Percentiles rank a stretch among this genome's conserved stretches.
phyloP scores from a whole-genome alignment of 352 stramenopile genomes.

The Phytophthora meadii region DNA sequence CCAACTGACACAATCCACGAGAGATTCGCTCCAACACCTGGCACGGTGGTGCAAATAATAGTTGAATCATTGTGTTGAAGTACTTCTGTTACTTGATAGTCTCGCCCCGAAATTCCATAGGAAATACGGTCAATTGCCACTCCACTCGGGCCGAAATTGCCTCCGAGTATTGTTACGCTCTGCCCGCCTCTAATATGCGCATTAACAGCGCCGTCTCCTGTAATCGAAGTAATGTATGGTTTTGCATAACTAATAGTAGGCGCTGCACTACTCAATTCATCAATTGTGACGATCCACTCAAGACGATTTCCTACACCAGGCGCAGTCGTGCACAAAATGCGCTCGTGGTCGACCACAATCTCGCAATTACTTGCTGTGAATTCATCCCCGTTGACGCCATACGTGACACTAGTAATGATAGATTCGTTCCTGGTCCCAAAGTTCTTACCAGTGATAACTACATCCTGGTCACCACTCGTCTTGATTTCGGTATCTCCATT shows the following conservation, averaged over 20 bases:
- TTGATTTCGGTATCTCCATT: conserved; percentile 54
- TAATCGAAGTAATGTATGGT: conserved; percentile 50
- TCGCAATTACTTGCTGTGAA: conserved; percentile 44
- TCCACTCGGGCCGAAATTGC: conserved; percentile 63
- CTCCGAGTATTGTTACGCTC: conserved; percentile 46
- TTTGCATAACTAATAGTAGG: conserved; percentile 70
- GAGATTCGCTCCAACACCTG: conserved; percentile 58
- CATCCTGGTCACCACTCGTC: conserved; percentile 55
- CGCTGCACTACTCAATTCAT: conserved; percentile 52
- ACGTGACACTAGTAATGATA: conserved; percentile 51
- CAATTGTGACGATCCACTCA: conserved; percentile 65
- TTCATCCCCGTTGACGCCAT: conserved; percentile 57
- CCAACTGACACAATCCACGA: conserved; percentile 66
- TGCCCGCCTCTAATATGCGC: conserved; percentile 50
- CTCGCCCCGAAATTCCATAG: conserved; percentile 61
- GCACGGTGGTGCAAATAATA: conserved; percentile 55
- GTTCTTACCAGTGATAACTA: conserved; percentile 70
- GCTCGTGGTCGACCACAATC: conserved; percentile 61
- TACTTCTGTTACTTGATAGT: conserved; percentile 54
- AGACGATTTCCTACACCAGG: conserved; percentile 59
- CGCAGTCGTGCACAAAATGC: conserved; percentile 53
- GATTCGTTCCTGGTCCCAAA: conserved; percentile 49
- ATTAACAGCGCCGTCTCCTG: conserved; percentile 40
- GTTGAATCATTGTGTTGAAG: conserved; percentile 61
- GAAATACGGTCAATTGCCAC: conserved; percentile 58